Percentiles rank a stretch among this genome's conserved stretches.
These are phyloP conservation scores for Raphanus raphanistrum DNA, from an alignment of 345 rosid species.

Conservation along the genomic window DNA sequence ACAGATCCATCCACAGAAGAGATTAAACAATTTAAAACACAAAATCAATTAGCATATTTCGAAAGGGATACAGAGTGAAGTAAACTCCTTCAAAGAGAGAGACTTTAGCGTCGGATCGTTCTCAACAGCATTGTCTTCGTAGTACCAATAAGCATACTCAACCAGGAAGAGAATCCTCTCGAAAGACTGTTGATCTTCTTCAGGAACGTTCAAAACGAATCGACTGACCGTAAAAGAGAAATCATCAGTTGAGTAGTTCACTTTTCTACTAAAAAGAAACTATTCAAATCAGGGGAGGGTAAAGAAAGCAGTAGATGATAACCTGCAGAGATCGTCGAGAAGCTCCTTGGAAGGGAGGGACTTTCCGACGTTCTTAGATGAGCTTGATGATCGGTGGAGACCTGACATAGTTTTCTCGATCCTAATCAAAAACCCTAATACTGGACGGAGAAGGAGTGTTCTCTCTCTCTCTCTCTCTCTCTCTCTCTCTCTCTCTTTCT, in stretches of 20 bases:
- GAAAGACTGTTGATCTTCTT: conserved; percentile 96
- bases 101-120: conserved; percentile 90
- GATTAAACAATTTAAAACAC: too few species aligned
- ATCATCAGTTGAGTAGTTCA: background rate
- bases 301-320: conserved; percentile 8
- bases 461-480: too few species aligned
- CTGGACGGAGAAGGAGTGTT: conserved; percentile 19
- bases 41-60: too few species aligned
- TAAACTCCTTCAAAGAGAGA: conserved; percentile 82
- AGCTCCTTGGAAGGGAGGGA: conserved; percentile 88
- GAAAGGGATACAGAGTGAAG: conserved; percentile 73
- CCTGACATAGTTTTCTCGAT: conserved; percentile 50
- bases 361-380: conserved; percentile 71
- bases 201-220: conserved; percentile 92
- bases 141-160: conserved; percentile 98
- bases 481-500: background rate
- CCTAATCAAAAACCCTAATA: conserved; percentile 28
- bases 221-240: conserved; percentile 54
- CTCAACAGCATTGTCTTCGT: conserved; percentile 94
- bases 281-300: too few species aligned
- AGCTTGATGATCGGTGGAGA: conserved; percentile 68
- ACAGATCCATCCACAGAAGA: background rate
- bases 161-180: conserved; percentile 96
- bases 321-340: conserved; percentile 99
- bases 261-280: background rate